phyloP scores from a whole-genome alignment of 345 rosid genomes.

The rapeseed (Brassica napus) region DNA sequence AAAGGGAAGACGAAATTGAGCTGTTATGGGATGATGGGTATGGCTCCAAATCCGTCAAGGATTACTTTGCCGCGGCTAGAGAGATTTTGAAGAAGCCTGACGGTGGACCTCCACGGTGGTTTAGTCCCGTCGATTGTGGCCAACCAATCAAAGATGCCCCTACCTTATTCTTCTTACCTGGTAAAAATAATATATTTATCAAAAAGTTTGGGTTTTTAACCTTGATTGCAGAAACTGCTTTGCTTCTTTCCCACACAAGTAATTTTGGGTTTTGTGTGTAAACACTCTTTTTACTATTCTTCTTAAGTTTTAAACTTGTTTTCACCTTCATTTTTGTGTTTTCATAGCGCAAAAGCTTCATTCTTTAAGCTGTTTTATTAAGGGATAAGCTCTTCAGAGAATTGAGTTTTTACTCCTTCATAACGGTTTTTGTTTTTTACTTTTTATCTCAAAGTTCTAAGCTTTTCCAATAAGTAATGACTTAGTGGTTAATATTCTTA shows the following conservation, averaged over 20 bases:
- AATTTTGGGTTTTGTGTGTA: too few relatives aligned
- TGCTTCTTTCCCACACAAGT: neutral
- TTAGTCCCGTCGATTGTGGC: conserved; percentile 84
- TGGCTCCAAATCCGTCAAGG: conserved; percentile 58
- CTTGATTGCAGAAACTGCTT: neutral
- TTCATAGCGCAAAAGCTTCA: neutral
- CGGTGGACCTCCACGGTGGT: conserved; percentile 89
- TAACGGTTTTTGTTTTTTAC: neutral
- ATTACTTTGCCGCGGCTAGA: conserved; percentile 57
- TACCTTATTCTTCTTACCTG: conserved; percentile 72
- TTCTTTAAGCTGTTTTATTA: neutral
- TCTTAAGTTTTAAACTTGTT: too few relatives aligned
- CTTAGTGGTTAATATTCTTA: neutral
- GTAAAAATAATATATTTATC: conserved; percentile 40
- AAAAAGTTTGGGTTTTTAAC: neutral
- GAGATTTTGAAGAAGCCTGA: conserved; percentile 64
- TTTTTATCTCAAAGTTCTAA: conserved; percentile 1
- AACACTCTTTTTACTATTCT: too few relatives aligned
- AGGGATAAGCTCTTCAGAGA: neutral
- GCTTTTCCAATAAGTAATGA: neutral
- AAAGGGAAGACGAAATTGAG: conserved; percentile 51
- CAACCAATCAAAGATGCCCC: conserved; percentile 65
- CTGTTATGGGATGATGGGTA: conserved; percentile 90
- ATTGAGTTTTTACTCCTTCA: neutral
- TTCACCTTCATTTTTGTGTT: too few relatives aligned